Evolutionary conservation across 1,284 basidiomycete genomes (phyloP), one percentile per base, ranked within the genome.

Genomic region (Rugosomyces carneus): DNA sequence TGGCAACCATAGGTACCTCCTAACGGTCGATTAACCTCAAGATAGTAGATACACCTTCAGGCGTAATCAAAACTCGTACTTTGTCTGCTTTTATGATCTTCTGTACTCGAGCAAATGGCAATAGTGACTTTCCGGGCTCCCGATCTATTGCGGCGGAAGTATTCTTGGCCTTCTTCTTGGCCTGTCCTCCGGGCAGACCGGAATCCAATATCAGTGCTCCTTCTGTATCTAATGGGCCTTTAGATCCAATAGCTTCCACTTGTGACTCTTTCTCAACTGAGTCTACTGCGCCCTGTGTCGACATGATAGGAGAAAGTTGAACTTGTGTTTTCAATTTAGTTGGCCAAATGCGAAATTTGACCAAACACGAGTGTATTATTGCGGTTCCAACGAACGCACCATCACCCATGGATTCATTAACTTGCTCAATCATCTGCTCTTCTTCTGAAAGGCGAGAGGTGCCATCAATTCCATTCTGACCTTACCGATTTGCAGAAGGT

Each of bases 31-130:
- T 44, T 19, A 40, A 40, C 27, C 24, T 11, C 1, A 36, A 31
- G 32, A 26, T 10, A 1, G 19, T 32, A 29, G 24, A 26, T 10
- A 10, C 24, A 10, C 24, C 27, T 29, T 23, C 9, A 10, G 16
- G 32, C 29, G 27, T 35, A 39, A 24, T 36, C 11, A 38, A 37
- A 41, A 13, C 35, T 47, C 64, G 42, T 48, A 78, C 85, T 71
- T 81, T 84, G 62, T 90, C 87, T 11, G 81, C 87, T 57, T 86
- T 90, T 52, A 89, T 72, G 29, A 90, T 86, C 63, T 74, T 83
- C 57, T 87, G 85, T 24, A 90, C 85, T 53, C 83, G 75, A 4
- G 83, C 70, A 49, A 85, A 71, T 0, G 87, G 87, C 20, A 89
- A 61, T 19, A 83, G 45, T 0, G 84, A 80, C 58, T 80, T 85